phyloP scores from a whole-genome alignment of 257 asterid species.

The Schizonepeta tenuifolia region DNA sequence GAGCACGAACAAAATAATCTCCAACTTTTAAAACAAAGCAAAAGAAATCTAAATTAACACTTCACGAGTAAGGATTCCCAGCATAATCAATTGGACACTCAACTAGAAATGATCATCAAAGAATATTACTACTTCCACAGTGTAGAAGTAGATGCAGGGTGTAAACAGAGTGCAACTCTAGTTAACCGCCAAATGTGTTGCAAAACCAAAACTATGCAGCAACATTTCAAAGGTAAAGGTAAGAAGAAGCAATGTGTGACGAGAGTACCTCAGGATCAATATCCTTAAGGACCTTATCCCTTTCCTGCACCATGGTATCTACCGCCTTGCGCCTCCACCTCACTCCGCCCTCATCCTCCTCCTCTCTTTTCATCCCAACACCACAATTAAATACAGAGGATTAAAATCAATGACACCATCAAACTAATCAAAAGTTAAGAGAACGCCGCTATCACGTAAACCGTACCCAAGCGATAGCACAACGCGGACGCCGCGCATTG shows the following conservation, averaged over 20 bases:
- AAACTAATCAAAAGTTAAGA: not conserved
- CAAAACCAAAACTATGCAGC: too few relatives aligned
- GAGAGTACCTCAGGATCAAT: conserved; percentile 87
- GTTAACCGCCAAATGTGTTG: not conserved
- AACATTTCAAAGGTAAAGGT: conserved; percentile 4
- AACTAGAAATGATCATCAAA: conserved; percentile 5
- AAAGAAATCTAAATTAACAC: not conserved
- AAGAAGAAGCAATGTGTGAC: conserved; percentile 3
- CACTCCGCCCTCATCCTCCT: conserved; percentile 52
- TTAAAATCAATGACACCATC: conserved; percentile 14
- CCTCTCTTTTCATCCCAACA: conserved; percentile 48
- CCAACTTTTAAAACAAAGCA: not conserved
- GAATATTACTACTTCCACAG: not conserved
- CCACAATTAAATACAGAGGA: conserved; percentile 14
- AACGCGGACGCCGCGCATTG: conserved; percentile 58
- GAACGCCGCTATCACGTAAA: not conserved
- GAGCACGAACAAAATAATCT: conserved; percentile 1
- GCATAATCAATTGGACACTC: not conserved
- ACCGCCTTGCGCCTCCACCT: conserved; percentile 51
- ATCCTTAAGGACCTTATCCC: conserved; percentile 59
- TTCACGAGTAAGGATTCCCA: not conserved
- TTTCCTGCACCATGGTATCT: conserved; percentile 62
- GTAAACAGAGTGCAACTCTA: conserved; percentile 1
- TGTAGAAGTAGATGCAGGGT: not conserved
- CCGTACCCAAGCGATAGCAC: conserved; percentile 71